These are phyloP conservation scores for Wickerhamomyces kurtzmanii DNA, from an alignment of 805 yeast species.

Conservation along the genomic window DNA sequence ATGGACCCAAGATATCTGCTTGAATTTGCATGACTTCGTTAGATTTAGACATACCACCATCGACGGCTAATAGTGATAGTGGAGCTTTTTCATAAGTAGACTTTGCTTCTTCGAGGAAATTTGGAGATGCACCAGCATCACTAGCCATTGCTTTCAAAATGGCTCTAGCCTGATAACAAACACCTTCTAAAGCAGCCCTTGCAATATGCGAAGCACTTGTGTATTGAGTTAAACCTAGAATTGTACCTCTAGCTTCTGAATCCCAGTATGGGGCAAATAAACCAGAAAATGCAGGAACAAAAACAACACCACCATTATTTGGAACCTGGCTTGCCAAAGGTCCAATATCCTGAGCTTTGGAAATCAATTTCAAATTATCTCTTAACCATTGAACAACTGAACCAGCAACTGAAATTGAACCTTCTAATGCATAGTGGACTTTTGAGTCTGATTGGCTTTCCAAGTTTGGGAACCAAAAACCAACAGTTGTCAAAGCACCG, in stretches of 20 bases:
- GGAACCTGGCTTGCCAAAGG: conserved; percentile 78
- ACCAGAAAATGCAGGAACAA: conserved; percentile 93
- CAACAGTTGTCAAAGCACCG: conserved; percentile 85
- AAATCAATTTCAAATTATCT: conserved; percentile 78
- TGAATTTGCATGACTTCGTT: conserved; percentile 91
- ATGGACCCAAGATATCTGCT: conserved; percentile 84
- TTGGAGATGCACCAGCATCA: conserved; percentile 55
- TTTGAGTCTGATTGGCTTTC: conserved; percentile 30
- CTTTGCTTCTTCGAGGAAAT: conserved; percentile 44
- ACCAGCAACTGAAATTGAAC: conserved; percentile 95
- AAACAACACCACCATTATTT: conserved; percentile 84
- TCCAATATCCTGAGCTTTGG: conserved; percentile 78
- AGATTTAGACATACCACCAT: conserved; percentile 93
- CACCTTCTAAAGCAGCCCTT: conserved; percentile 92
- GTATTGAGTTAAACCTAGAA: conserved; percentile 87
- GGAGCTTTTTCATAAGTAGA: conserved; percentile 35
- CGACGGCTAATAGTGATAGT: conserved; percentile 60
- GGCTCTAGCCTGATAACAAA: conserved; percentile 88
- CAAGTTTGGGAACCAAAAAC: conserved; percentile 77
- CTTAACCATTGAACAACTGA: conserved; percentile 90
- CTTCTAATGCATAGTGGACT: conserved; percentile 88
- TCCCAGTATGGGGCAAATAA: conserved; percentile 96
- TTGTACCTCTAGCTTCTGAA: conserved; percentile 83
- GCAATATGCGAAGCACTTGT: conserved; percentile 90
- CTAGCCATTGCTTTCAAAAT: conserved; percentile 83